A percentile compares a stretch with the other conserved stretches of the same genome.
These are phyloP conservation scores for Tuber melanosporum DNA, from an alignment of 495 filamentous ascomycete genomes.

Conservation along the genomic window DNA sequence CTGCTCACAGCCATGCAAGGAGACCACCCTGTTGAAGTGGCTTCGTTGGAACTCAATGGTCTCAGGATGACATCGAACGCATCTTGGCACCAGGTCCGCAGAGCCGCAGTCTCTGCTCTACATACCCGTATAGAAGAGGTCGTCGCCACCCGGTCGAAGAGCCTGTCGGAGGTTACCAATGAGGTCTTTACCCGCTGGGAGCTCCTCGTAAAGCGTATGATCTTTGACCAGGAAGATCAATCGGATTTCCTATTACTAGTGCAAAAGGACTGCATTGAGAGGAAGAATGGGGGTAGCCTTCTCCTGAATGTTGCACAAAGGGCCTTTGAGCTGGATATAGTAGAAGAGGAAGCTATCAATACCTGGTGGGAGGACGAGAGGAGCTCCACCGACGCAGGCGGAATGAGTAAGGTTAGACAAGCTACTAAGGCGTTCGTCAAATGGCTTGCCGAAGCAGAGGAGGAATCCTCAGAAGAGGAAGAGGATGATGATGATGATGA, in stretches of 20 bases:
- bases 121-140: constrained; percentile 72
- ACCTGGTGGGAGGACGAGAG: constrained; percentile 78
- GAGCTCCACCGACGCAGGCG: constrained; percentile 53
- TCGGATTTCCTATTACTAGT: constrained; percentile 74
- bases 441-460: constrained; percentile 74
- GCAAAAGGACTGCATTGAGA: constrained; percentile 66
- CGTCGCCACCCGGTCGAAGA: constrained; percentile 51
- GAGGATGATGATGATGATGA: constrained; percentile 43
- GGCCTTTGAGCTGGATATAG: constrained; percentile 72
- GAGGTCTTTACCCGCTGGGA: constrained; percentile 49
- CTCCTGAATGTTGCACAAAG: constrained; percentile 70
- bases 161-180: constrained; percentile 46
- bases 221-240: constrained; percentile 61
- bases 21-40: constrained; percentile 69
- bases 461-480: constrained; percentile 71
- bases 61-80: constrained; percentile 84
- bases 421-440: constrained; percentile 75
- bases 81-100: constrained; percentile 76
- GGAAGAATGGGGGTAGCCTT: constrained; percentile 52
- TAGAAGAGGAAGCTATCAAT: constrained; percentile 83
- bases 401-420: constrained; percentile 62
- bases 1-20: constrained; percentile 74
- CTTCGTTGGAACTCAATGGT: constrained; percentile 82
- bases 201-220: constrained; percentile 48
- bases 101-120: constrained; percentile 76